Conservation (phyloP, 129 eudicot genomes). For the Erigeron canadensis region DNA sequence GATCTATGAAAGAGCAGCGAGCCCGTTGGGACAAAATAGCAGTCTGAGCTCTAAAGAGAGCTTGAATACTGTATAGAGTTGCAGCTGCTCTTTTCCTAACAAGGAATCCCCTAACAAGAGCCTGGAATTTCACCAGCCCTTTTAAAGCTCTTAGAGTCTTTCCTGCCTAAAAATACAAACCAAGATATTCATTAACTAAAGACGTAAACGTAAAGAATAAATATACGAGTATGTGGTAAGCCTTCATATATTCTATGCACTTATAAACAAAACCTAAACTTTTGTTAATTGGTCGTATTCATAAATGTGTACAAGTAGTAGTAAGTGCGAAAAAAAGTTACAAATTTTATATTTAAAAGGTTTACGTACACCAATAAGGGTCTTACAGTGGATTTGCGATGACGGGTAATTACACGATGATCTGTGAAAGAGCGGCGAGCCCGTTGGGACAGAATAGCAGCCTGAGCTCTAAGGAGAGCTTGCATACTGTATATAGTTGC, state of each 20-base stretch:
- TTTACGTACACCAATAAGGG: too few relatives aligned
- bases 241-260: too few relatives aligned
- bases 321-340: too few relatives aligned
- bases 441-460: constrained; percentile 53
- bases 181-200: constrained; percentile 1
- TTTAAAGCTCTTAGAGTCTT: constrained; percentile 83
- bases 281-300: too few relatives aligned
- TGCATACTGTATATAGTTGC: constrained; percentile 95
- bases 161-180: constrained; percentile 57
- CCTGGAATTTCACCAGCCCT: constrained; percentile 88
- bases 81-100: constrained; percentile 85
- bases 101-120: constrained; percentile 91
- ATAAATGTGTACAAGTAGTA: too few relatives aligned
- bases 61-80: constrained; percentile 92
- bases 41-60: constrained; percentile 79
- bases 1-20: constrained; percentile 49
- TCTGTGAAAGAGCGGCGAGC: constrained; percentile 57
- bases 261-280: too few relatives aligned
- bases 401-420: constrained; percentile 40
- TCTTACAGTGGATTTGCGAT: constrained; percentile 64
- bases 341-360: too few relatives aligned
- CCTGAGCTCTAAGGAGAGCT: constrained; percentile 85
- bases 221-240: too few relatives aligned
- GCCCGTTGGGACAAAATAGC: constrained; percentile 60
- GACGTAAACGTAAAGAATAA: too few relatives aligned